Conservation (phyloP, 345 rosid genomes). For the Combretum micranthum region DNA sequence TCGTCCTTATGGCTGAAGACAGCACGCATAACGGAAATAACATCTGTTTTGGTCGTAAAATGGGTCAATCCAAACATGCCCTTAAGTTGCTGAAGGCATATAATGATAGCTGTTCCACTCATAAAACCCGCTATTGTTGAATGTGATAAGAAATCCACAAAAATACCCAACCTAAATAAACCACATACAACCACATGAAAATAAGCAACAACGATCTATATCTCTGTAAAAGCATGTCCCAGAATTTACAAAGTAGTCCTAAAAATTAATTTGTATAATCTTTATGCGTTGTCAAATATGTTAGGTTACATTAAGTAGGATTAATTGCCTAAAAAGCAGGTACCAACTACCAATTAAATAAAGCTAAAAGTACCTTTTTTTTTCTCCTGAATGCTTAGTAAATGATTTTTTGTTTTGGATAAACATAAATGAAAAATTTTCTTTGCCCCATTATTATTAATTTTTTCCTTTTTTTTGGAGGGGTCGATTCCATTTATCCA, state of each 20-base stretch:
- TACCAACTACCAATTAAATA: background rate
- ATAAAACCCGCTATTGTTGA: conserved; percentile 92
- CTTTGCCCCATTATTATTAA: too few relatives aligned
- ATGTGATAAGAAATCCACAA: conserved; percentile 87
- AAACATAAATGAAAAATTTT: background rate
- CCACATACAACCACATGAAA: background rate
- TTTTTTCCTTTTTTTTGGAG: too few relatives aligned
- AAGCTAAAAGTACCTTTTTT: background rate
- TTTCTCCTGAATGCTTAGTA: background rate
- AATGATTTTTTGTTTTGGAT: background rate
- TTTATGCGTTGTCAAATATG: too few relatives aligned
- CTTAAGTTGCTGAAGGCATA: conserved; percentile 75
- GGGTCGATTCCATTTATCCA: too few relatives aligned
- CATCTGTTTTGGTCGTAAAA: conserved; percentile 70
- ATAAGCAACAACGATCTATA: too few relatives aligned
- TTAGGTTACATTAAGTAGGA: too few relatives aligned
- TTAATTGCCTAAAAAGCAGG: too few relatives aligned
- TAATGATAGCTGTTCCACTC: conserved; percentile 78
- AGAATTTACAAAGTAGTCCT: too few relatives aligned
- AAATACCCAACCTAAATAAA: conserved; percentile 51
- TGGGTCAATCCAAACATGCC: conserved; percentile 65
- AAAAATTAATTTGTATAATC: too few relatives aligned
- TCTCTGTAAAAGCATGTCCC: too few relatives aligned
- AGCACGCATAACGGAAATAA: conserved; percentile 50
- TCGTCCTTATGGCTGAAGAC: conserved; percentile 39